Conservation (phyloP, 1,139 yeast genomes). For the Blastobotrys capitulatus region DNA sequence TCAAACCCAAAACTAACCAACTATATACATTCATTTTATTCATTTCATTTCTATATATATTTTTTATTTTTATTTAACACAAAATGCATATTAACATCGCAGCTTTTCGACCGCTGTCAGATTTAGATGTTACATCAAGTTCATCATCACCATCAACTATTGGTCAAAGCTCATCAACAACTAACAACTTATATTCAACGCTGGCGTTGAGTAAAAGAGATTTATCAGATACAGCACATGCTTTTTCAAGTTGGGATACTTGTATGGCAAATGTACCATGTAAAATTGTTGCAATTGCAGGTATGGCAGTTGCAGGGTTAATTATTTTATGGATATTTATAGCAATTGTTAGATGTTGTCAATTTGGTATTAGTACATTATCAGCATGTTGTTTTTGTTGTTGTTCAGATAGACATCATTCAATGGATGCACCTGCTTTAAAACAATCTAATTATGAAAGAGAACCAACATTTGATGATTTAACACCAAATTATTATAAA, state of each 20-base stretch:
- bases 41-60: background rate
- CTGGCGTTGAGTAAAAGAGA: constrained; percentile 10
- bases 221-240: constrained; percentile 15
- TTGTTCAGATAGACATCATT: constrained; percentile 15
- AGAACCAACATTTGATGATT: background rate
- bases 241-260: constrained; percentile 66
- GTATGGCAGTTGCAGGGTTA: constrained; percentile 51
- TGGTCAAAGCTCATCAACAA: background rate
- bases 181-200: background rate
- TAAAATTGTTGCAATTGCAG: constrained; percentile 72
- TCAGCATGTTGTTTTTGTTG: constrained; percentile 43
- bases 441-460: background rate
- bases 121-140: background rate
- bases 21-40: background rate
- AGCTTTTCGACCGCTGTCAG: background rate
- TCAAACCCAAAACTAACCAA: background rate
- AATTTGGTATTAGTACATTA: constrained; percentile 38
- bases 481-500: background rate
- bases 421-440: constrained; percentile 12
- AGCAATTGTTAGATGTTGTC: constrained; percentile 37
- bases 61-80: background rate
- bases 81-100: background rate
- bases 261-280: constrained; percentile 77
- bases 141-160: background rate
- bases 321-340: constrained; percentile 37